These are phyloP conservation scores for Epichloe hybrida DNA, from an alignment of 2,329 filamentous ascomycete species.

Conservation along the genomic window DNA sequence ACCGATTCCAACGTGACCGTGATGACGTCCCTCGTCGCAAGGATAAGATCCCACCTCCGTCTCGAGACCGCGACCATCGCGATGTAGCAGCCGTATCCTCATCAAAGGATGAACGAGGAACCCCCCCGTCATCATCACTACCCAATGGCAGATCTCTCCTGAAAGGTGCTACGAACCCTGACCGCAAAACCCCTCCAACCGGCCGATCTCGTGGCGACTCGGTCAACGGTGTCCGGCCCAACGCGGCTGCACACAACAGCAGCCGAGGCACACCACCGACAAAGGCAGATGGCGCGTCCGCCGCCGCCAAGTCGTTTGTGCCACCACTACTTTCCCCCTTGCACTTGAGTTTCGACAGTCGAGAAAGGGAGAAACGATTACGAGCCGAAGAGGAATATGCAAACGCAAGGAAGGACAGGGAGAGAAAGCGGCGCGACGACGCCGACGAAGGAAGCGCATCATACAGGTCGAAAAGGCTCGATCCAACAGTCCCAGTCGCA, in stretches of 20 bases:
- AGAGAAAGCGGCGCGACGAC: constrained; percentile 18
- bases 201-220: constrained; percentile 27
- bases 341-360: constrained; percentile 27
- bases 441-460: constrained; percentile 15
- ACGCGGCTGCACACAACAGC: constrained; percentile 19
- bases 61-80: constrained; percentile 4
- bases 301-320: constrained; percentile 25
- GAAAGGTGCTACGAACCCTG: constrained; percentile 15
- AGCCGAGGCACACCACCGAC: constrained; percentile 23
- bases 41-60: constrained; percentile 9
- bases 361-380: constrained; percentile 20
- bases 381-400: constrained; percentile 13
- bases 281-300: constrained; percentile 20
- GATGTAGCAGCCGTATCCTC: constrained; percentile 3
- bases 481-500: constrained; percentile 10
- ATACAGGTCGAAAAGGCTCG: constrained; percentile 18
- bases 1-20: constrained; percentile 17
- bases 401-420: constrained; percentile 16
- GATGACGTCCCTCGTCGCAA: constrained; percentile 21
- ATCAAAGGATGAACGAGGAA: constrained; percentile 15
- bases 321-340: constrained; percentile 41
- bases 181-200: constrained; percentile 20
- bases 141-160: constrained; percentile 24
- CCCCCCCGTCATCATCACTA: constrained; percentile 15
- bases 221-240: constrained; percentile 28